Evolutionary conservation across 1,284 basidiomycete species (phyloP).

Genomic region (Ceratobasidium sp.): DNA sequence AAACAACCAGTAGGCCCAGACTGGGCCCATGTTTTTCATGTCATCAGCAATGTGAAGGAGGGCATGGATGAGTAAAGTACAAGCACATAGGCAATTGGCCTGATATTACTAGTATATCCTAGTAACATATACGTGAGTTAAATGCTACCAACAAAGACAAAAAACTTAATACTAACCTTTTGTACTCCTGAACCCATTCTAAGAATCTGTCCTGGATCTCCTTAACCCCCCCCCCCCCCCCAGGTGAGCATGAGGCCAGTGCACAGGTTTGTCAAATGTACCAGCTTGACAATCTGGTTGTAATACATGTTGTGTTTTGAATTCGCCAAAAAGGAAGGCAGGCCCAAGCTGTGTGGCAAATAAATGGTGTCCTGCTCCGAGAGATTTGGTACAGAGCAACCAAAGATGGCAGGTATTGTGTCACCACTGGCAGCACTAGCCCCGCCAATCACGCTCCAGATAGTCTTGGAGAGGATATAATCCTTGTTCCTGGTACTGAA

Average conservation of each 20-base stretch:
- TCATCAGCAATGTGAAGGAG: slow-evolving; percentile 58
- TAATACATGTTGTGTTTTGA: slow-evolving; percentile 57
- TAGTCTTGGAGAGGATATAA: slow-evolving; percentile 54
- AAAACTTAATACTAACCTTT: no score
- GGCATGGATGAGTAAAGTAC: slow-evolving; percentile 58
- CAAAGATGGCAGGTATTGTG: slow-evolving; percentile 61
- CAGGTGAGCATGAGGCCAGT: slow-evolving; percentile 57
- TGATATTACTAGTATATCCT: no score
- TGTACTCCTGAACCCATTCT: slow-evolving; percentile 58
- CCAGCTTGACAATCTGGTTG: slow-evolving; percentile 61
- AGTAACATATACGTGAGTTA: no score
- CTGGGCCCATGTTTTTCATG: slow-evolving; percentile 56
- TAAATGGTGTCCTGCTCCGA: slow-evolving; percentile 57
- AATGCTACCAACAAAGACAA: no score
- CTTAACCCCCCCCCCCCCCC: no score
- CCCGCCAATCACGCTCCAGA: slow-evolving; percentile 61
- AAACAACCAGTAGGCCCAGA: slow-evolving; percentile 61
- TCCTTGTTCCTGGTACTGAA: slow-evolving; percentile 56
- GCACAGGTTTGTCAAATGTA: slow-evolving; percentile 60
- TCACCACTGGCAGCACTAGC: slow-evolving; percentile 54
- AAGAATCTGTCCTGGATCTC: slow-evolving; percentile 58
- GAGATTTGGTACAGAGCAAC: slow-evolving; percentile 59
- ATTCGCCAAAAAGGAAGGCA: slow-evolving; percentile 56
- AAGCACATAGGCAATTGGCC: slow-evolving; percentile 40
- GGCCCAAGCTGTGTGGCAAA: slow-evolving; percentile 62